phyloP scores from a whole-genome alignment of 257 asterid genomes.

The Lantana camara region DNA sequence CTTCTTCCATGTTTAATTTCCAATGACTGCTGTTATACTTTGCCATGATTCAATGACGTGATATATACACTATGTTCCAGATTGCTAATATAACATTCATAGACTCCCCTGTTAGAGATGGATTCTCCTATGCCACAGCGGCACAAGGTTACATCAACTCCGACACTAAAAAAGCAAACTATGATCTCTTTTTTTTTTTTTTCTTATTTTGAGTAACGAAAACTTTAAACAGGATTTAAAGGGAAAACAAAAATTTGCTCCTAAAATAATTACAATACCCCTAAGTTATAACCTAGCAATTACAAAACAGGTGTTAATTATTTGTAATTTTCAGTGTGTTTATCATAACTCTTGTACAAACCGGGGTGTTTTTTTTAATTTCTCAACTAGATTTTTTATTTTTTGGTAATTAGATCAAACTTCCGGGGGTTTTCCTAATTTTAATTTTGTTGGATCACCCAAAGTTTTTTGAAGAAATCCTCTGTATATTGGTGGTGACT shows the following conservation, averaged over 20 bases:
- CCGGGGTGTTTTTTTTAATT: too few species aligned
- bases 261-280: too few species aligned
- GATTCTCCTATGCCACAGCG: slow-evolving; percentile 47
- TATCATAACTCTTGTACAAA: too few species aligned
- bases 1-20: background rate
- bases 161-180: slow-evolving; percentile 31
- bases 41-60: background rate
- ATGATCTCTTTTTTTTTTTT: slow-evolving; percentile 24
- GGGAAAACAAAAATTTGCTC: too few species aligned
- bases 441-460: slow-evolving; percentile 50
- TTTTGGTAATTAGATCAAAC: too few species aligned
- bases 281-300: too few species aligned
- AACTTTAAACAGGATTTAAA: background rate
- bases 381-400: too few species aligned
- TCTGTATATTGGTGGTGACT: slow-evolving; percentile 52
- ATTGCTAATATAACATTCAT: slow-evolving; percentile 49
- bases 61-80: too few species aligned
- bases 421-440: too few species aligned
- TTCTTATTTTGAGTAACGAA: slow-evolving; percentile 52
- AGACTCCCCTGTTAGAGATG: slow-evolving; percentile 52
- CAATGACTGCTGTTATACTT: background rate
- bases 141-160: slow-evolving; percentile 23
- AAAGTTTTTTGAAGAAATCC: slow-evolving; percentile 37
- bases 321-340: too few species aligned
- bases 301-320: too few species aligned